These are phyloP conservation scores for Neostapfia colusana DNA, from an alignment of 176 grass and related monocot species.

Conservation along the genomic window DNA sequence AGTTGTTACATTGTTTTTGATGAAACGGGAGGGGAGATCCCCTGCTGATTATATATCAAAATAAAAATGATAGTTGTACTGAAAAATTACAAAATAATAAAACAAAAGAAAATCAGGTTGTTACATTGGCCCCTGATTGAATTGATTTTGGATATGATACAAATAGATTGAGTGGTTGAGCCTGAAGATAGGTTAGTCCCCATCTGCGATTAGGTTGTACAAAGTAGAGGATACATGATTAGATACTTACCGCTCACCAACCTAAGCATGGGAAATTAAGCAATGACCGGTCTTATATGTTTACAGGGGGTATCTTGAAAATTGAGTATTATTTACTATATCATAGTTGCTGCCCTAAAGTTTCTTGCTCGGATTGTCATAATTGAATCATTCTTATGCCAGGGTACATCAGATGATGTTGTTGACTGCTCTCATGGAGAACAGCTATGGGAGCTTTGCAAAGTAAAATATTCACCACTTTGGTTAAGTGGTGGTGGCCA, in stretches of 20 bases:
- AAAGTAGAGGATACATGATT: slow-evolving; percentile 13
- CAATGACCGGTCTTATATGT: slow-evolving; percentile 17
- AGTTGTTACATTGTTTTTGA: not conserved
- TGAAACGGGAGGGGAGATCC: no score
- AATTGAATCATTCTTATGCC: slow-evolving; percentile 38
- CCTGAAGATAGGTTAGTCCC: not conserved
- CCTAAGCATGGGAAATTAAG: slow-evolving; percentile 3
- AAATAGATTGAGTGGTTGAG: slow-evolving; percentile 30
- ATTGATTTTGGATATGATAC: slow-evolving; percentile 12
- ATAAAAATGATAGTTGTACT: no score
- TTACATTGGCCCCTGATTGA: not conserved
- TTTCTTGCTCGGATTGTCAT: slow-evolving; percentile 5
- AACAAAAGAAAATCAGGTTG: not conserved
- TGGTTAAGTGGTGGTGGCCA: slow-evolving; percentile 93
- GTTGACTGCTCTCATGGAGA: slow-evolving; percentile 97
- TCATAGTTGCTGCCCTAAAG: slow-evolving; percentile 17
- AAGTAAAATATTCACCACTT: slow-evolving; percentile 85
- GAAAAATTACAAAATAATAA: no score
- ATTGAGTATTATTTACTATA: not conserved
- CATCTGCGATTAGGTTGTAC: not conserved
- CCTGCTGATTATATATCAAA: no score
- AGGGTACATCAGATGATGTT: slow-evolving; percentile 94
- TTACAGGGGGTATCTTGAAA: slow-evolving; percentile 15
- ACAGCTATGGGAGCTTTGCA: slow-evolving; percentile 93
- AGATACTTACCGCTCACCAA: not conserved